Base-by-base conservation (phyloP, 805 yeast genomes). In the Cyberlindnera mississippiensis region DNA sequence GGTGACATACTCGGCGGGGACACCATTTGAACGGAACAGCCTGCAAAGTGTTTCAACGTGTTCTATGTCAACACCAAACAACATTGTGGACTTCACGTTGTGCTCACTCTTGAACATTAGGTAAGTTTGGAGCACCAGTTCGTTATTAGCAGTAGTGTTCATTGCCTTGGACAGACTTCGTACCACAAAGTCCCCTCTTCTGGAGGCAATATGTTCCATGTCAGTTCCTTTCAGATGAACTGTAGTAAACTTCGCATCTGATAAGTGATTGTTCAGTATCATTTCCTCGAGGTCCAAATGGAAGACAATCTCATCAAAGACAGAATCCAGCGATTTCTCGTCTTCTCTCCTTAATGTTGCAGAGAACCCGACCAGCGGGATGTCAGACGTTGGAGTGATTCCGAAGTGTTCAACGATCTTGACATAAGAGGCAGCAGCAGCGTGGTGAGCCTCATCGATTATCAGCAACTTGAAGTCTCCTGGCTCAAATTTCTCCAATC, bases 361-460 rank as follows among this genome's bases (percentile, higher is more conserved):
- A 12, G 95, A 82, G 51, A 91, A 87, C 2, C 98, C 97, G 13
- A 87, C 67, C 0, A 87, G 76, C 2, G 78, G 74, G 2, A 82
- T 68, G 0, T 63, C 62, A 42, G 77, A 65, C 1, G 66, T 58
- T 1, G 56, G 48, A 27, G 55, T 48, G 3, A 49, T 37, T 0
- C 51, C 51, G 52, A 90, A 87, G 53, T 85, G 70, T 4, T 67
- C 59, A 39, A 87, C 58, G 1, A 89, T 69, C 24, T 71, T 68
- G 14, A 63, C 34, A 66, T 90, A 91, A 1, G 89, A 71, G 13
- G 60, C 56, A 1, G 96, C 88, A 1, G 85, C 84, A 0, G 95
- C 82, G 61, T 90, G 97, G 57, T 90, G 98, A 31, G 96, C 95
- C 59, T 90, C 98, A 62, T 90, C 98, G 2, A 90, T 69, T 16